A percentile compares a stretch with the other conserved stretches of the same genome.
Evolutionary conservation across 2,329 filamentous ascomycete genomes (phyloP).

Genomic region (Byssothecium circinans): DNA sequence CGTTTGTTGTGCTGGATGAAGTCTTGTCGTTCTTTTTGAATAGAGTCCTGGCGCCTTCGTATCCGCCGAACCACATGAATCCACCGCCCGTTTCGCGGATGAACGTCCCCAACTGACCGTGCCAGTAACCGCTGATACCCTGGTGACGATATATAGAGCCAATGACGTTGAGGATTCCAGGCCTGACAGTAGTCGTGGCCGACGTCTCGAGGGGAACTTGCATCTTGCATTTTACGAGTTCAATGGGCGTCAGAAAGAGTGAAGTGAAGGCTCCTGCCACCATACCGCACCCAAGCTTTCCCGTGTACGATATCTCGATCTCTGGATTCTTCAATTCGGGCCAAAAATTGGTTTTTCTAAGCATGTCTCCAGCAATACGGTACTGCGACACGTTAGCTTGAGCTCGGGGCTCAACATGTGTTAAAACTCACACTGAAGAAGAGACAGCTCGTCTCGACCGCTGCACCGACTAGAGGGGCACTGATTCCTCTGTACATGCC

Average conservation of each 20-base stretch:
- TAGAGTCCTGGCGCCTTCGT: slow-evolving; percentile 61
- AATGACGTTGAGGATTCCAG: slow-evolving; percentile 72
- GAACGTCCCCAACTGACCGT: slow-evolving; percentile 88
- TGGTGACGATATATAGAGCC: slow-evolving; percentile 78
- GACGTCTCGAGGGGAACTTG: slow-evolving; percentile 66
- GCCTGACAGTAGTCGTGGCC: slow-evolving; percentile 49
- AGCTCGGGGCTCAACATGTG: background rate
- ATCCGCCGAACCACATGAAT: slow-evolving; percentile 83
- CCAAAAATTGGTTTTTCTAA: slow-evolving; percentile 62
- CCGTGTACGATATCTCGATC: slow-evolving; percentile 69
- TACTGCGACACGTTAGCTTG: slow-evolving; percentile 44
- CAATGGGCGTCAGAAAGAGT: slow-evolving; percentile 88
- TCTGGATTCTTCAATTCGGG: slow-evolving; percentile 50
- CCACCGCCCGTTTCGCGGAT: slow-evolving; percentile 92
- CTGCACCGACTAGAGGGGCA: slow-evolving; percentile 86
- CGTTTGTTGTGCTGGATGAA: slow-evolving; percentile 41
- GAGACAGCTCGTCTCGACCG: slow-evolving; percentile 85
- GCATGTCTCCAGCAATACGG: slow-evolving; percentile 54
- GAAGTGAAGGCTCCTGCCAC: slow-evolving; percentile 88
- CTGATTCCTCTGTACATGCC: slow-evolving; percentile 91
- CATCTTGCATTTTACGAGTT: slow-evolving; percentile 98
- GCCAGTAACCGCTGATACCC: slow-evolving; percentile 87
- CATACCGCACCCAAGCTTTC: slow-evolving; percentile 78
- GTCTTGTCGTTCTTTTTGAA: slow-evolving; percentile 58
- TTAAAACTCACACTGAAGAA: slow-evolving; percentile 71